These are phyloP conservation scores for Mucor mucedo DNA, from an alignment of 371 early-diverging fungal species.

Conservation along the genomic window DNA sequence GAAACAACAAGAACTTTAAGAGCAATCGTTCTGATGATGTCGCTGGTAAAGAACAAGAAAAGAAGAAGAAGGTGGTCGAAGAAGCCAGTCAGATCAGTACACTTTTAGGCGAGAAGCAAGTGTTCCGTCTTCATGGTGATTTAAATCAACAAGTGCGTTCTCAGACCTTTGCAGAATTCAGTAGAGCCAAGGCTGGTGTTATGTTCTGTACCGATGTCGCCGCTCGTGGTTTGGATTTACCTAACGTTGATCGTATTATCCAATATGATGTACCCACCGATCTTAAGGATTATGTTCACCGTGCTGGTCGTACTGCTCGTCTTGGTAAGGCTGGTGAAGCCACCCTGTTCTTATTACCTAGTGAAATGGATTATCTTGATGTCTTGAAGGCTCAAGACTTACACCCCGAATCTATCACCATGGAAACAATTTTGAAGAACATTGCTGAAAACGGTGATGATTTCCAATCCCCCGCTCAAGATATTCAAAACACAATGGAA, in stretches of 20 bases:
- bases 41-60: slow-evolving; percentile 28
- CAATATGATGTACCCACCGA: slow-evolving; percentile 98
- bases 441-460: slow-evolving; percentile 46
- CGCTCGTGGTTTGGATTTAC: slow-evolving; percentile 97
- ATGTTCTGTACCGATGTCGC: slow-evolving; percentile 98
- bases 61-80: slow-evolving; percentile 31
- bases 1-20: slow-evolving; percentile 24
- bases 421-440: slow-evolving; percentile 56
- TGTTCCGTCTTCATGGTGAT: slow-evolving; percentile 91
- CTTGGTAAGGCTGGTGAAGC: slow-evolving; percentile 88
- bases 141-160: slow-evolving; percentile 81
- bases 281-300: slow-evolving; percentile 94
- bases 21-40: slow-evolving; percentile 29
- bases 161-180: slow-evolving; percentile 76
- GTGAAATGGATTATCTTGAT: slow-evolving; percentile 85
- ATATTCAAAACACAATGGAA: slow-evolving; percentile 73
- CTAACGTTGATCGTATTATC: slow-evolving; percentile 89
- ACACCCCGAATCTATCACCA: slow-evolving; percentile 52
- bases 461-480: slow-evolving; percentile 63
- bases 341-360: slow-evolving; percentile 82
- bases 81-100: slow-evolving; percentile 47
- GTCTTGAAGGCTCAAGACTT: slow-evolving; percentile 74
- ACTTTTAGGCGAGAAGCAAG: slow-evolving; percentile 58
- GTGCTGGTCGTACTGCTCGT: slow-evolving; percentile 99
- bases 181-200: slow-evolving; percentile 65